Base-by-base conservation (phyloP, 805 yeast species). In the Sugiyamaella americana region DNA sequence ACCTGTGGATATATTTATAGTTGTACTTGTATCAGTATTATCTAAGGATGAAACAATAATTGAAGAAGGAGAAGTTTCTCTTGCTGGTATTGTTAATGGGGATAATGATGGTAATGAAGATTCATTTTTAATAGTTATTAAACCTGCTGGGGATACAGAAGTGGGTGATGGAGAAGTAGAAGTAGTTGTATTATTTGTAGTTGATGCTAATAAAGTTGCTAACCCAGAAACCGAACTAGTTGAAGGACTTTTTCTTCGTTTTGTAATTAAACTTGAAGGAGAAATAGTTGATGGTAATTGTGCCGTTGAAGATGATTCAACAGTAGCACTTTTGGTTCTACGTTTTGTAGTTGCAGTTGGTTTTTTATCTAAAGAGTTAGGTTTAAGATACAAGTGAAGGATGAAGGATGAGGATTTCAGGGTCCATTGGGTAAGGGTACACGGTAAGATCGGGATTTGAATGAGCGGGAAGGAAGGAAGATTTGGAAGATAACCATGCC, bases 231-330 rank as follows among this genome's bases (percentile, higher is more conserved):
- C 17, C 18, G 10, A 18, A 17, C n/a, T n/a, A n/a, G 48, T 50
- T 17, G 53, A 40, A 21, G 51, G 51, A 1, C 53, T 38, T 32
- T 51, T 51, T 23, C 44, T 44, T 8, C 53, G 45, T 32, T 54
- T 54, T 6, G 54, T 23, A 19, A 54, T 52, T n/a, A 54, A 44
- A 35, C 52, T 49, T 3, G 58, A 43, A 6, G 58, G 58, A 13
- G 58, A 49, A 20, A 53, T 49, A 2, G 57, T 53, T 3, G 51
- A 39, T 13, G 57, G 57, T 24, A 53, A 46, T 2, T 32, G 23
- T 5, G 44, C 37, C 16, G 41, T 13, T 26, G 32, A 26, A 8
- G 30, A 17, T 8, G 26, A n/a, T 23, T 30, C 51, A 5, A 35
- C 43, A 22, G 37, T 43, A n/a, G 52, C 51, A n/a, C 51, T 44